Evolutionary conservation across 805 yeast species (phyloP), one percentile per base, ranked within the genome.

Genomic region (Ogataea nonfermentans): DNA sequence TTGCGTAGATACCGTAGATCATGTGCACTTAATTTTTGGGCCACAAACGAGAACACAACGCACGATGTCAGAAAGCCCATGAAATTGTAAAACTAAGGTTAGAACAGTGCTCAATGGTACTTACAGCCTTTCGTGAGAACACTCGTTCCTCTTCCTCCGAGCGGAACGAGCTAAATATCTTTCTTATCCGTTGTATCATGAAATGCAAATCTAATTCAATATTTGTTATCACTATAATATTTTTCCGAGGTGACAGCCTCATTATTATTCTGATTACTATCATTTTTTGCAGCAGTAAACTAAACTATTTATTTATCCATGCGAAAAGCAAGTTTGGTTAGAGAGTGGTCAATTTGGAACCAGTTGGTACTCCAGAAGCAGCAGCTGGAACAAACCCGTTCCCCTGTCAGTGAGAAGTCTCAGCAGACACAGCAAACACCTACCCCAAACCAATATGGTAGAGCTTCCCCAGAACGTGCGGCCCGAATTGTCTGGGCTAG

Each of bases 141-240:
- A 70, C 66, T 35, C 90, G 66, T 58, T 88, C 95, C 52, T 87
- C 95, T 50, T 87, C 95, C 47, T 86, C 95, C 2, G 93, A 77
- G 13, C 96, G 65, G 55, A 87, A 86, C 4, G 93, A 82, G 15
- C 89, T 79, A 56, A 87, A 87, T 29, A 87, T 81, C 41, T 86
- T 68, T 33, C 95, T 65, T 29, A 88, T 75, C 54, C 88, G 86
- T 30, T 85, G 88, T 30, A 87, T 66, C 51, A 81, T 79, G 81
- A 10, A 11, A 14, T 13, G 17, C 16, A 23, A 23, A 22, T 17
- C n/a, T 30, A 20, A 12, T 8, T 19, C n/a, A 30, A 19, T 17
- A 16, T 19, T 13, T 14, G 34, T 30, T 14, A 17, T 9, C 13
- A 13, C 16, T 30, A 16, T 22, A 14, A 10, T 32, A 14, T 14